phyloP scores from a whole-genome alignment of 768 basidiomycete genomes.

The Hericium erinaceus region DNA sequence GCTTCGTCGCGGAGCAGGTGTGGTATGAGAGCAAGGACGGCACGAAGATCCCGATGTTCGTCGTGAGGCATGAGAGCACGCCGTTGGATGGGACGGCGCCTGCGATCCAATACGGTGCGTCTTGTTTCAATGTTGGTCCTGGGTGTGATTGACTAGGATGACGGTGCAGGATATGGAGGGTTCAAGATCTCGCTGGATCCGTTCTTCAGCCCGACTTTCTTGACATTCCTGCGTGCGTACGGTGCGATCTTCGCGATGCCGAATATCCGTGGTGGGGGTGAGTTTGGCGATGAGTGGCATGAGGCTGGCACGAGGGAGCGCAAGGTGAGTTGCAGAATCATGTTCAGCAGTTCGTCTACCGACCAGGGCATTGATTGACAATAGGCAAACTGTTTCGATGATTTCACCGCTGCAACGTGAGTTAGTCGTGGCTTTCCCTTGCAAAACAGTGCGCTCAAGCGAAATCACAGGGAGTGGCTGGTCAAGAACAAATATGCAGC shows the following conservation, averaged over 20 bases:
- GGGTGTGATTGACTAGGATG: neutral
- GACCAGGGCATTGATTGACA: neutral
- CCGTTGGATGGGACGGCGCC: conserved; percentile 67
- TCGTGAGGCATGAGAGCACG: conserved; percentile 67
- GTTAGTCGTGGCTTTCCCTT: conserved; percentile 14
- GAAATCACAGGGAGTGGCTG: conserved; percentile 46
- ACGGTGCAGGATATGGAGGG: conserved; percentile 62
- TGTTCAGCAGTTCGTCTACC: neutral
- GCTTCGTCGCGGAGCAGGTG: conserved; percentile 67
- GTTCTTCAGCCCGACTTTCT: conserved; percentile 58
- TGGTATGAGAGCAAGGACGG: conserved; percentile 79
- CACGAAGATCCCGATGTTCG: conserved; percentile 77
- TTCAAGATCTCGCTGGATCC: conserved; percentile 66
- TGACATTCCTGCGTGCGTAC: conserved; percentile 68
- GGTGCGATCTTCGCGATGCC: conserved; percentile 54
- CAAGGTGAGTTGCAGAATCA: conserved; percentile 35
- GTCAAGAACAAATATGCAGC: conserved; percentile 65
- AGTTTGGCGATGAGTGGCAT: conserved; percentile 87
- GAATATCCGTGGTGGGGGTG: conserved; percentile 47
- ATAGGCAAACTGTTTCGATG: conserved; percentile 68
- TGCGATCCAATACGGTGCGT: conserved; percentile 64
- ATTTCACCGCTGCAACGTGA: conserved; percentile 77
- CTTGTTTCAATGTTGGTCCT: too few relatives aligned
- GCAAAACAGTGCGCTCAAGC: neutral
- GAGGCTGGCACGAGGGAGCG: conserved; percentile 57